Conservation (phyloP, 345 rosid genomes). For the Syzygium grande region DNA sequence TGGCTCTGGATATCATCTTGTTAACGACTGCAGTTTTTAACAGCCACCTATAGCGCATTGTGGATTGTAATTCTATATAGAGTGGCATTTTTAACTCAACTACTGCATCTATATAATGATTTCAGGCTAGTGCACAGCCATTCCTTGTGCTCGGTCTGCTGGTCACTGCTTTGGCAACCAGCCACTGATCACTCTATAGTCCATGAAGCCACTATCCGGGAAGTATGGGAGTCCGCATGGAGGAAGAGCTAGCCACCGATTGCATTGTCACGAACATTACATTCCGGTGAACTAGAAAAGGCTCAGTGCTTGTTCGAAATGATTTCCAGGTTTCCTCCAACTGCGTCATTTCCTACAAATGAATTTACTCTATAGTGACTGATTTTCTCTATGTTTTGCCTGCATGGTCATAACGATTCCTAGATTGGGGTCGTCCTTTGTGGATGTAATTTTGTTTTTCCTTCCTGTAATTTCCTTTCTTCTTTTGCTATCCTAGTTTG, state of each 20-base stretch:
- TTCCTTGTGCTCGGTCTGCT: constrained; percentile 84
- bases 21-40: neutral
- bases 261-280: neutral
- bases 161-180: constrained; percentile 91
- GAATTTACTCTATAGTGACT: neutral
- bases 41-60: neutral
- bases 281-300: neutral
- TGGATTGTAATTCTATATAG: neutral
- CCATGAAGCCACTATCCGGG: neutral
- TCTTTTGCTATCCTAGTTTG: neutral
- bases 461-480: neutral
- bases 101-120: neutral
- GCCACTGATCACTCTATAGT: constrained; percentile 30
- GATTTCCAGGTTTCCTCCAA: neutral
- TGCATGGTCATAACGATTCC: neutral
- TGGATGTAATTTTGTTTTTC: neutral
- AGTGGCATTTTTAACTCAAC: neutral
- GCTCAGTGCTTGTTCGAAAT: neutral
- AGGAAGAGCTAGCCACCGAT: neutral
- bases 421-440: neutral
- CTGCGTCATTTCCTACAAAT: neutral
- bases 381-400: neutral
- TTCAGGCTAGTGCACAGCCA: constrained; percentile 96
- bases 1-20: neutral
- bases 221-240: neutral